Evolutionary conservation across 2,329 filamentous ascomycete genomes (phyloP).

Genomic region (Akanthomyces lecanii): DNA sequence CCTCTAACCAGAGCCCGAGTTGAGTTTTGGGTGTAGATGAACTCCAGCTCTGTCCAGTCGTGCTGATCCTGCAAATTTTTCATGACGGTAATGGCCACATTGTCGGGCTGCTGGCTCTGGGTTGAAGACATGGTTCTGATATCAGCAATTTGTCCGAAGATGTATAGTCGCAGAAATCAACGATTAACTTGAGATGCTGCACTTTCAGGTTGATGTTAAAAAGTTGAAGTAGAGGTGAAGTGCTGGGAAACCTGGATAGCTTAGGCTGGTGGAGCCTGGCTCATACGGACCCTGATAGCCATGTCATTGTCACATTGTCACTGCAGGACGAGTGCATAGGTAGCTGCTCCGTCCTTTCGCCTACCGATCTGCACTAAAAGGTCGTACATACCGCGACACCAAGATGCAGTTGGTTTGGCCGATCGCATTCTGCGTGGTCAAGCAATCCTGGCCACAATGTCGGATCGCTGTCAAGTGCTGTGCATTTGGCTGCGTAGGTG

Average conservation of each 20-base stretch:
- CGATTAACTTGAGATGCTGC: neutral
- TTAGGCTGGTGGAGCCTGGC: neutral
- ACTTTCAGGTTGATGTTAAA: neutral
- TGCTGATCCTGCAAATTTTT: slow-evolving; percentile 73
- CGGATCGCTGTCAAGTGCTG: too few species aligned
- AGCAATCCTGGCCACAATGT: too few species aligned
- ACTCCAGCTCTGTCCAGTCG: slow-evolving; percentile 61
- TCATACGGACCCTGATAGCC: slow-evolving; percentile 1
- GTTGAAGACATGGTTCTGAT: neutral
- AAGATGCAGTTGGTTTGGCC: too few species aligned
- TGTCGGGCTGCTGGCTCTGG: slow-evolving; percentile 5
- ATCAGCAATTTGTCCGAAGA: neutral
- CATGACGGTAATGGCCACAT: slow-evolving; percentile 46
- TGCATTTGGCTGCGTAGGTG: too few species aligned
- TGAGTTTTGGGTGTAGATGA: slow-evolving; percentile 43
- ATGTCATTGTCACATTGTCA: neutral
- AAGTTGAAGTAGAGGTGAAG: neutral
- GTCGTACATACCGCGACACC: too few species aligned
- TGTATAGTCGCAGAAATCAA: neutral
- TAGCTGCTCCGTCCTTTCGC: neutral
- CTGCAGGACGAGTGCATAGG: neutral
- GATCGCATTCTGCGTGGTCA: too few species aligned
- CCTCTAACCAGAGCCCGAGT: slow-evolving; percentile 66
- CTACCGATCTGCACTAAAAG: neutral
- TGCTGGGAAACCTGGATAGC: neutral